A percentile compares a stretch with the other conserved stretches of the same genome.
Evolutionary conservation across 805 yeast genomes (phyloP).

Genomic region (Cyberlindnera galapagoensis): DNA sequence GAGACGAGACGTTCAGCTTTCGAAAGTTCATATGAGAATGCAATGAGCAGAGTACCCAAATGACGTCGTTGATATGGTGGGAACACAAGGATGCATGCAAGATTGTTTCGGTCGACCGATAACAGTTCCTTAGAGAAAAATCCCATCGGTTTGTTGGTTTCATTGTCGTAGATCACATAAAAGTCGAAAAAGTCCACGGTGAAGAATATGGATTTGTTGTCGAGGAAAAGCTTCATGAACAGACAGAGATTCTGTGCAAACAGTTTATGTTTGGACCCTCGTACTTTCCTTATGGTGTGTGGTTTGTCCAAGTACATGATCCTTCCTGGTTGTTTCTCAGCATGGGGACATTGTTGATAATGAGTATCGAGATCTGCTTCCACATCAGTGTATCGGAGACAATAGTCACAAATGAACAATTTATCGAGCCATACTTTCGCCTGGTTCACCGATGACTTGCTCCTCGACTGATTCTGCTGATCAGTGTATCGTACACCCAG

Average conservation of each 20-base stretch:
- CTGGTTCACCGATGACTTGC: slow-evolving; percentile 8
- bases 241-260: slow-evolving; percentile 80
- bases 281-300: slow-evolving; percentile 57
- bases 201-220: slow-evolving; percentile 83
- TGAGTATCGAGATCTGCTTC: slow-evolving; percentile 45
- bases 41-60: slow-evolving; percentile 74
- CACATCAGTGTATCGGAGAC: slow-evolving; percentile 72
- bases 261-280: slow-evolving; percentile 55
- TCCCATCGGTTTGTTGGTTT: slow-evolving; percentile 62
- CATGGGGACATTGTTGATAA: slow-evolving; percentile 36
- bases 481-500: slow-evolving; percentile 36
- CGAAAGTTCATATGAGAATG: slow-evolving; percentile 76
- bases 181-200: slow-evolving; percentile 75
- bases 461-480: slow-evolving; percentile 10
- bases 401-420: slow-evolving; percentile 68
- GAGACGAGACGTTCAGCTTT: slow-evolving; percentile 56
- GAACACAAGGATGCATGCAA: slow-evolving; percentile 85
- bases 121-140: slow-evolving; percentile 84
- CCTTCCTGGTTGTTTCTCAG: slow-evolving; percentile 50
- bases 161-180: slow-evolving; percentile 59
- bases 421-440: slow-evolving; percentile 46
- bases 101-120: slow-evolving; percentile 71
- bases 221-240: slow-evolving; percentile 82
- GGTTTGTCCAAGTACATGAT: slow-evolving; percentile 56
- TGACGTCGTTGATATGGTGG: slow-evolving; percentile 86